These are phyloP conservation scores for Penicillium sp. DNA, from an alignment of 2,329 filamentous ascomycete species.

Conservation along the genomic window DNA sequence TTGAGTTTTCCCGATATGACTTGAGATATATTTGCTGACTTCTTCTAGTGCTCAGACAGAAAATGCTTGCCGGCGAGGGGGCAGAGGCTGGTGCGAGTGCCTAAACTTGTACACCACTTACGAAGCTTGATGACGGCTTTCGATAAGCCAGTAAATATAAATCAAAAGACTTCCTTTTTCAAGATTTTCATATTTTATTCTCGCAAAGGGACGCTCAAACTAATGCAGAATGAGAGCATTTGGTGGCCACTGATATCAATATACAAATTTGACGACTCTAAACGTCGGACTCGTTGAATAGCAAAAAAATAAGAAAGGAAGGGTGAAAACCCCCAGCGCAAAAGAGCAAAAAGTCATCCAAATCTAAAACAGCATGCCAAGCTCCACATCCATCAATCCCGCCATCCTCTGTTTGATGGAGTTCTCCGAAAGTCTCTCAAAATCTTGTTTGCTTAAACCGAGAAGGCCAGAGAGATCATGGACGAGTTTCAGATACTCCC, in stretches of 20 bases:
- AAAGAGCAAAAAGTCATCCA: neutral
- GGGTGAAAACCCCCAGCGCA: too few relatives aligned
- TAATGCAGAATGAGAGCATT: neutral
- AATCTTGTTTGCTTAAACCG: neutral
- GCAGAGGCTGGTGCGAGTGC: slow-evolving; percentile 28
- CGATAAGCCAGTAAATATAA: slow-evolving; percentile 6
- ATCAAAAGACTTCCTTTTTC: neutral
- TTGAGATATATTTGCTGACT: slow-evolving; percentile 19
- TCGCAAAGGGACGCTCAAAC: neutral
- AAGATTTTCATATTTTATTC: neutral
- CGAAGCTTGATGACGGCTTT: slow-evolving; percentile 1
- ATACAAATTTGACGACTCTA: too few relatives aligned
- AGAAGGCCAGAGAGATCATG: slow-evolving; percentile 20
- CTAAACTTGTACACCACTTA: slow-evolving; percentile 1
- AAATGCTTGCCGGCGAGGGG: slow-evolving; percentile 49
- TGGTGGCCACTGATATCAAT: too few relatives aligned
- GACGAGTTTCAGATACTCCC: neutral
- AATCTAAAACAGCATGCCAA: slow-evolving; percentile 30
- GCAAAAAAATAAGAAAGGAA: too few relatives aligned
- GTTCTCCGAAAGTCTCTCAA: neutral
- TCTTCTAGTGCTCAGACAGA: slow-evolving; percentile 51
- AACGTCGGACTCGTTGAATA: too few relatives aligned
- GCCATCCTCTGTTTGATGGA: neutral
- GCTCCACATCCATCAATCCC: slow-evolving; percentile 24
- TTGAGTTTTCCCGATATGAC: neutral